A percentile compares a stretch with the other conserved stretches of the same genome.
phyloP scores from a whole-genome alignment of 352 stramenopile species.

The Albugo laibachii region DNA sequence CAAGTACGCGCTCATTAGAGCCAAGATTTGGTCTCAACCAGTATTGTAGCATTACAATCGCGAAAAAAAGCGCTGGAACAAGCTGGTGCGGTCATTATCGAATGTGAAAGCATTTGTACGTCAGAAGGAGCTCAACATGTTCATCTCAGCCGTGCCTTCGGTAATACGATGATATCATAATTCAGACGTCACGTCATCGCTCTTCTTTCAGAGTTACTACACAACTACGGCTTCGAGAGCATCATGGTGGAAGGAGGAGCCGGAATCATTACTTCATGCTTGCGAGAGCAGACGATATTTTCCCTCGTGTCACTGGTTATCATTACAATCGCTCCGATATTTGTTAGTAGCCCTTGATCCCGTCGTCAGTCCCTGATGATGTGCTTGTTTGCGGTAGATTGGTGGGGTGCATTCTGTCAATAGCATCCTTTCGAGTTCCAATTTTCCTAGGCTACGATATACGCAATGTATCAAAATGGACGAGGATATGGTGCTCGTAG shows the following conservation, averaged over 20 bases:
- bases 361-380: background rate
- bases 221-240: conserved; percentile 21
- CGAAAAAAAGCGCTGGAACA: conserved; percentile 19
- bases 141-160: conserved; percentile 33
- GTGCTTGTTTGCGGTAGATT: conserved; percentile 1
- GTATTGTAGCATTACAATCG: conserved; percentile 13
- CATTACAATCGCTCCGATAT: conserved; percentile 60
- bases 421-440: background rate
- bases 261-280: conserved; percentile 47
- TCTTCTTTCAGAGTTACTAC: conserved; percentile 14
- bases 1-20: background rate
- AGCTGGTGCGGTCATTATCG: conserved; percentile 22
- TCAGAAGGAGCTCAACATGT: conserved; percentile 14
- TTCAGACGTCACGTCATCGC: background rate
- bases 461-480: background rate
- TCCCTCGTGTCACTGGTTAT: conserved; percentile 48
- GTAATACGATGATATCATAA: conserved; percentile 9
- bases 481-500: conserved; percentile 2
- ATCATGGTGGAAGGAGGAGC: conserved; percentile 75
- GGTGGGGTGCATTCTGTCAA: conserved; percentile 1
- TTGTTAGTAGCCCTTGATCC: conserved; percentile 16
- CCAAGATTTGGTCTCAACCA: background rate
- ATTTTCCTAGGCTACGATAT: background rate
- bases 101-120: conserved; percentile 11
- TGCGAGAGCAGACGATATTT: conserved; percentile 14